Percentiles rank a stretch among this genome's conserved stretches.
These are phyloP conservation scores for Haematococcus lacustris DNA, from an alignment of 139 green algal species.

Conservation along the genomic window DNA sequence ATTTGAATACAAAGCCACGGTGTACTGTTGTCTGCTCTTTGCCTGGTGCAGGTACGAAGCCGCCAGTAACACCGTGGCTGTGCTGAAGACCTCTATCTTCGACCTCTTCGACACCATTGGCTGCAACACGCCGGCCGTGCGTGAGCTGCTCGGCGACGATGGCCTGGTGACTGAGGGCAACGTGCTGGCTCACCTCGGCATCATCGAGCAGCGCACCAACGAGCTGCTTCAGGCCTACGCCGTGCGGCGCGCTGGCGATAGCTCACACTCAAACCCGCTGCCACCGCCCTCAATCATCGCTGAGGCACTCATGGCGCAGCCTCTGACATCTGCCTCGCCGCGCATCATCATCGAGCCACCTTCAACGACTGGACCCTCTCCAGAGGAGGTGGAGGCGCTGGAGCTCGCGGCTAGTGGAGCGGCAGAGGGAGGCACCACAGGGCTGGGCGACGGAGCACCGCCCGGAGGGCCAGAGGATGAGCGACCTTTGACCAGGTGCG, in stretches of 20 bases:
- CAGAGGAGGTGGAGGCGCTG: slow-evolving; percentile 12
- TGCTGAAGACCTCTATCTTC: slow-evolving; percentile 41
- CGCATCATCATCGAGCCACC: slow-evolving; percentile 51
- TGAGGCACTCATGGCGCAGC: slow-evolving; percentile 36
- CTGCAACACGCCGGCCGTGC: slow-evolving; percentile 62
- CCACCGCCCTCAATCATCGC: slow-evolving; percentile 4
- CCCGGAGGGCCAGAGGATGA: slow-evolving; percentile 26
- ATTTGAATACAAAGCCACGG: too few species aligned
- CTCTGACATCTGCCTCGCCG: slow-evolving; percentile 14
- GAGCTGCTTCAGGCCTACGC: slow-evolving; percentile 65
- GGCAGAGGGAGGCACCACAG: neutral
- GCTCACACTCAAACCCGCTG: neutral
- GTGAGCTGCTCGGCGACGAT: slow-evolving; percentile 24
- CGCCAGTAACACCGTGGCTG: slow-evolving; percentile 37
- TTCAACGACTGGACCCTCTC: slow-evolving; percentile 6
- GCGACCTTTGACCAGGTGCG: slow-evolving; percentile 17
- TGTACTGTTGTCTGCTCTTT: neutral
- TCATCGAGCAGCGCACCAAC: slow-evolving; percentile 85
- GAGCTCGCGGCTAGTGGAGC: slow-evolving; percentile 1
- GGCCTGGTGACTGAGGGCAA: slow-evolving; percentile 54
- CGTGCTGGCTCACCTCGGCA: slow-evolving; percentile 77
- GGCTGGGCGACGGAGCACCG: too few species aligned
- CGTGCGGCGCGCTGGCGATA: slow-evolving; percentile 16
- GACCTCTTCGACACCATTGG: slow-evolving; percentile 69
- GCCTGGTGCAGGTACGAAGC: slow-evolving; percentile 15